phyloP scores from a whole-genome alignment of 2,329 filamentous ascomycete genomes.

The Fusarium zealandicum region DNA sequence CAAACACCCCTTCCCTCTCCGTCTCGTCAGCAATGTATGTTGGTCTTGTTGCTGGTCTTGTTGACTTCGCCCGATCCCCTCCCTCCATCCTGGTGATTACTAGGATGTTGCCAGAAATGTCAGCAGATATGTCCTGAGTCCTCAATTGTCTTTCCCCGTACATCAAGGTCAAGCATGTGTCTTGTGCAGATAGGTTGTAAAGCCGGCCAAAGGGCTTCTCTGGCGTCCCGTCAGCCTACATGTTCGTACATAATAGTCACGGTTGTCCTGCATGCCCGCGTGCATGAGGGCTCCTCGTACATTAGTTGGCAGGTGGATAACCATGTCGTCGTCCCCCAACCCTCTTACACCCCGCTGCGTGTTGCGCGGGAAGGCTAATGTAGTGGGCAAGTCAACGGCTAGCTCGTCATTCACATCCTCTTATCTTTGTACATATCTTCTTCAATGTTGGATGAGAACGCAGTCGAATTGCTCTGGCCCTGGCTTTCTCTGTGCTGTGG shows the following conservation, averaged over 20 bases:
- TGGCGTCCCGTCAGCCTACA: conserved; percentile 33
- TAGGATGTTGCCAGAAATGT: conserved; percentile 9
- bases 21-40: not conserved
- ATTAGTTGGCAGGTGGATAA: conserved; percentile 41
- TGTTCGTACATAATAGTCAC: conserved; percentile 37
- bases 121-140: conserved; percentile 22
- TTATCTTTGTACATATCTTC: conserved; percentile 2
- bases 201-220: conserved; percentile 11
- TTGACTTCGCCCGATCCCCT: not conserved
- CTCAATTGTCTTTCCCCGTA: conserved; percentile 6
- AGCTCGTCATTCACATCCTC: conserved; percentile 33
- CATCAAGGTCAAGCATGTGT: conserved; percentile 12
- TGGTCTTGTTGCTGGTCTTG: not conserved
- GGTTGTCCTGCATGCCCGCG: conserved; percentile 35
- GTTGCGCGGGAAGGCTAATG: conserved; percentile 46
- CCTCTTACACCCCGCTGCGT: conserved; percentile 38
- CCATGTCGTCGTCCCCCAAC: conserved; percentile 30
- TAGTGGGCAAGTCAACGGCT: conserved; percentile 35
- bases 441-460: not conserved
- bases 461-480: not conserved
- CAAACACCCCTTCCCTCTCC: conserved; percentile 15
- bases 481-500: conserved; percentile 1
- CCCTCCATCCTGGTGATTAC: conserved; percentile 1
- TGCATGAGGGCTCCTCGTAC: conserved; percentile 35
- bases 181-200: conserved; percentile 20